Base-by-base conservation (phyloP, 2,329 filamentous ascomycete genomes). In the Pyrenophora teres region DNA sequence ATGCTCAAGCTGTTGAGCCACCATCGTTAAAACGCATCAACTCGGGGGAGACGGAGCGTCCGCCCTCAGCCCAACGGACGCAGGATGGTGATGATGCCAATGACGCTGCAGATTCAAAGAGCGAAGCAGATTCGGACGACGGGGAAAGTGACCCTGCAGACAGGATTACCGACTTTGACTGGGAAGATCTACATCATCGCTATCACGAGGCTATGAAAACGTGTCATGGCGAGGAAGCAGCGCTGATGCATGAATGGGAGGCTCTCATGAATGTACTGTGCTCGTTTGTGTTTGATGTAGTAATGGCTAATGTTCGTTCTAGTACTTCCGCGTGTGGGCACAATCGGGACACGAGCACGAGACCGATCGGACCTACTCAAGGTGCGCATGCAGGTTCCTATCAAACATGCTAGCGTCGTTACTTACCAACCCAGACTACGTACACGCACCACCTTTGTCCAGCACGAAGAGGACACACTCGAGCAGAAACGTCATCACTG, bases 291-390 rank as follows among this genome's bases (percentile, higher is more conserved):
- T 6, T 31, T 38, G 18, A 16, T 13, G 9, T 2, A 19, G 30
- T 7, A 2, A 21, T 42, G 35, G 21, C 61, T 68, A 46, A 64
- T 46, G 15, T 9, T 2, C n/a, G 18, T 2, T n/a, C 8, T 59
- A 95, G 90, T 89, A 88, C 69, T 96, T 96, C 71, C 81, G 82
- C 51, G 77, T 86, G 31, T 97, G 92, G 92, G 88, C 89, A 19
- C 80, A 87, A 16, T 84, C 88, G 10, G 87, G 88, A 1, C 82
- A 86, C 27, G 76, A 80, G 9, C 86, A 90, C 55, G 92, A 96
- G 71, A 86, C 89, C 48, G 86, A 87, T 52, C 83, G 92, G 49
- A 88, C 89, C 19, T 80, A 85, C 57, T 93, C 93, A 73, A 85
- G 92, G 87, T 88, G 72, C 21, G 27, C 53, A 46, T 49, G 16